Evolutionary conservation across 108 stramenopile species (phyloP).

Genomic region (Cylindrotheca fusiformis): DNA sequence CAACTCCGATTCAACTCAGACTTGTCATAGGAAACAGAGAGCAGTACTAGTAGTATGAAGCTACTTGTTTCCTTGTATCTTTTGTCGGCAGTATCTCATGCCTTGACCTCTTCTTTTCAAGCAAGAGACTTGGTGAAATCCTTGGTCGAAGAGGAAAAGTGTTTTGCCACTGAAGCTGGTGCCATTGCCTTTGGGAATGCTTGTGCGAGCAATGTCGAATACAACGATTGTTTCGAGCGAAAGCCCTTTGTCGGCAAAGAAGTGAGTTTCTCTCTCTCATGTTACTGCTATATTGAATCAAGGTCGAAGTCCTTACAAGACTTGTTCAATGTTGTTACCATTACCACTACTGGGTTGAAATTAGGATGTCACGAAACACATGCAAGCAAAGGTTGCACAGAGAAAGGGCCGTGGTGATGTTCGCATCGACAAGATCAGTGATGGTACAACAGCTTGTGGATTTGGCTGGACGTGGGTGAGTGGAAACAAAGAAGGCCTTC

Average conservation of each 20-base stretch:
- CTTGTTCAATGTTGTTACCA: too few relatives aligned
- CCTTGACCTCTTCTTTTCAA: too few relatives aligned
- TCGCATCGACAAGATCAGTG: slow-evolving; percentile 67
- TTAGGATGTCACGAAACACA: slow-evolving; percentile 33
- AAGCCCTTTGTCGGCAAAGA: slow-evolving; percentile 61
- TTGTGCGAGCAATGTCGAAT: slow-evolving; percentile 57
- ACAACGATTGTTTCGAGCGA: slow-evolving; percentile 71
- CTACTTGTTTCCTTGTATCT: too few relatives aligned
- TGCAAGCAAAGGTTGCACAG: slow-evolving; percentile 33
- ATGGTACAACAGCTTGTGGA: slow-evolving; percentile 67
- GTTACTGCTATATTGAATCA: background rate
- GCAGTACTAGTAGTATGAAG: too few relatives aligned
- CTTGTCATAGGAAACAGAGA: too few relatives aligned
- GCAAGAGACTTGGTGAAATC: slow-evolving; percentile 32
- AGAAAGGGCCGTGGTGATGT: slow-evolving; percentile 45
- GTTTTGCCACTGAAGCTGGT: slow-evolving; percentile 46
- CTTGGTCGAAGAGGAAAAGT: slow-evolving; percentile 43
- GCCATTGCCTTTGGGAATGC: slow-evolving; percentile 64
- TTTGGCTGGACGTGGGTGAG: slow-evolving; percentile 77
- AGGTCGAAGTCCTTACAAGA: too few relatives aligned
- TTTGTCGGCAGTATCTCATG: too few relatives aligned
- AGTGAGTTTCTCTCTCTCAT: slow-evolving; percentile 11
- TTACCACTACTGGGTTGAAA: background rate
- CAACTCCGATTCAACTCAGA: too few relatives aligned
- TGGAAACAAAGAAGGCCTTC: slow-evolving; percentile 54